Evolutionary conservation across 805 yeast genomes (phyloP), one percentile per base, ranked within the genome.

Genomic region (Yarrowia sp.): DNA sequence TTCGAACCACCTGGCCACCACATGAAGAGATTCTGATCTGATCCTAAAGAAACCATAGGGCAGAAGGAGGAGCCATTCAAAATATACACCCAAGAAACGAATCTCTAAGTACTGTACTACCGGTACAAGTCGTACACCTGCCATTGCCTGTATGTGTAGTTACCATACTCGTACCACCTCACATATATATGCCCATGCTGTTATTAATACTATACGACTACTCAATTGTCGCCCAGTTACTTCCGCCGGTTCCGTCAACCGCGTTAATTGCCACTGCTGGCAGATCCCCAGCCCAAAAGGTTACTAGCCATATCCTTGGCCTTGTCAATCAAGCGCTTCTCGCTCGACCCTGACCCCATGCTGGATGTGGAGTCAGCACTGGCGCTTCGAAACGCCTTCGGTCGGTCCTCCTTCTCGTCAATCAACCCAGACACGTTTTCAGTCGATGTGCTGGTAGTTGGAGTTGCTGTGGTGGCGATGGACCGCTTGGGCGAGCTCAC

Each of bases 381-480:
- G 43, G 61, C 46, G n/a, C 46, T 54, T 38, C 61, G 22, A n/a
- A 54, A 54, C 9, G 61, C 46, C 61, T 54, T 54, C 6, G 61
- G 61, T 6, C 61, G 61, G 36, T 54, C 61, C 35, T 54, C 61
- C 46, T 54, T 36, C 61, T 54, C 61, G 35, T 54, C 61, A 17
- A 54, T 54, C 44, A 54, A 24, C 17, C 61, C 61, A 19, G 46
- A 38, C 44, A 54, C 61, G 35, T 54, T 54, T 14, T 54, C 61
- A 11, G 61, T 58, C 30, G 49, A 58, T 10, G 63, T 41, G 32
- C 51, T 58, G n/a, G 51, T 58, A 14, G 51, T 58, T 3, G 63
- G 40, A n/a, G 63, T 58, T n/a, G 63, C 49, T n/a, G 49, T 58
- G 41, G 63, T 28, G 14, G 63, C 61, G 16, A 35, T 16, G 30